These are phyloP conservation scores for Exophiala calicioides DNA, from an alignment of 2,329 filamentous ascomycete species.

Conservation along the genomic window DNA sequence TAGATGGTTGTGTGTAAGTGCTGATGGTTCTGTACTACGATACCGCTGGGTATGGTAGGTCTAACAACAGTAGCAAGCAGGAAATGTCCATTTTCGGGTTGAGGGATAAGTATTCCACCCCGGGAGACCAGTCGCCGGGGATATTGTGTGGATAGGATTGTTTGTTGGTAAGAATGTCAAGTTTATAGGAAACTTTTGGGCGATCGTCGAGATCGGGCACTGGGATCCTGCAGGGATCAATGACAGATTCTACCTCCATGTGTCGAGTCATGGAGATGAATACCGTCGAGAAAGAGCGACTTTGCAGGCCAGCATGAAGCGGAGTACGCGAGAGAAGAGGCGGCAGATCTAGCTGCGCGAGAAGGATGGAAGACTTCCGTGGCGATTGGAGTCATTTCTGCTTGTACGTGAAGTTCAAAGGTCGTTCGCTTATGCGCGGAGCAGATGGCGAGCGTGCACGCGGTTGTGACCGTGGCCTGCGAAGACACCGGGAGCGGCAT, in stretches of 20 bases:
- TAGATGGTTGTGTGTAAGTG: slow-evolving; percentile 7
- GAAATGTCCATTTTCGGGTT: slow-evolving; percentile 7
- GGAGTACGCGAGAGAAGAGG: slow-evolving; percentile 9
- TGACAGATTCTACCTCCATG: slow-evolving; percentile 29
- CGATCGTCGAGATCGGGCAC: slow-evolving; percentile 30
- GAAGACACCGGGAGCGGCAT: too few species aligned
- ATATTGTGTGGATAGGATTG: slow-evolving; percentile 9
- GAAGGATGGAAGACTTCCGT: slow-evolving; percentile 17
- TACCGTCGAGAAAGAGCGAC: slow-evolving; percentile 23
- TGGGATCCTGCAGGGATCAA: slow-evolving; percentile 23
- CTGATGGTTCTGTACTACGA: too few species aligned
- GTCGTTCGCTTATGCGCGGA: slow-evolving; percentile 17
- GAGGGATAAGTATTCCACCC: slow-evolving; percentile 12
- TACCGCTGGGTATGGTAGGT: too few species aligned
- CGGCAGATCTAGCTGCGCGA: slow-evolving; percentile 32
- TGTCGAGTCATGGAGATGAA: slow-evolving; percentile 30
- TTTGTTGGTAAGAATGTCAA: too few species aligned
- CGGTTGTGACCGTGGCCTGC: slow-evolving; percentile 25
- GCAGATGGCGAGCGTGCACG: slow-evolving; percentile 29
- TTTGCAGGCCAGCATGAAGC: slow-evolving; percentile 25
- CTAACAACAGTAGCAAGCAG: not conserved
- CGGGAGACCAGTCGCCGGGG: slow-evolving; percentile 22
- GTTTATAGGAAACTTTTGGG: too few species aligned
- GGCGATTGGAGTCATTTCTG: slow-evolving; percentile 9
- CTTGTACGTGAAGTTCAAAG: slow-evolving; percentile 1